phyloP scores from a whole-genome alignment of 345 rosid genomes.

The Eucalyptus caleyi region DNA sequence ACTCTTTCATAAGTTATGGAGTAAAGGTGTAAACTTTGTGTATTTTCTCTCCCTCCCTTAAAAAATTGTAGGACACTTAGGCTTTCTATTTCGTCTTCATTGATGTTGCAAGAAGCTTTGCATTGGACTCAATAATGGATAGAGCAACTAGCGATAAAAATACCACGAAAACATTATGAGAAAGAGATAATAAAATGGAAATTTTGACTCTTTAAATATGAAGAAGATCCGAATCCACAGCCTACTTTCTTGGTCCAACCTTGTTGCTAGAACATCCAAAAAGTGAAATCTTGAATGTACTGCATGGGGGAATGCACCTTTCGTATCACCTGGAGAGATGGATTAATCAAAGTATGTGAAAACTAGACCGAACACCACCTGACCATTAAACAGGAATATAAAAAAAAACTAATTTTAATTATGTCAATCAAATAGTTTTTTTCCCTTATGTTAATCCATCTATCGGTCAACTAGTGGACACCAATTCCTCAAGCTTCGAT shows the following conservation, averaged over 20 bases:
- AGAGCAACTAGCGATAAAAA: not conserved
- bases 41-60: not conserved
- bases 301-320: not conserved
- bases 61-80: not conserved
- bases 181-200: not conserved
- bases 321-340: not conserved
- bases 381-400: not conserved
- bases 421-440: not conserved
- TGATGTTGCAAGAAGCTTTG: not conserved
- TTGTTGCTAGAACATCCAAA: not conserved
- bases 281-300: not conserved
- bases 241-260: not conserved
- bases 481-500: not conserved
- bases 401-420: not conserved
- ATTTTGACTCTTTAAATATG: not conserved
- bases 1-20: not conserved
- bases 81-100: not conserved
- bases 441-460: not conserved
- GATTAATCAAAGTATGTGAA: not conserved
- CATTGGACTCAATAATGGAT: not conserved
- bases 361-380: not conserved
- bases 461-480: not conserved
- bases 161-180: not conserved
- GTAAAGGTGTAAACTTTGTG: not conserved
- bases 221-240: not conserved